Conservation (phyloP, 257 asterid species). For the Solanum corneliomulleri region DNA sequence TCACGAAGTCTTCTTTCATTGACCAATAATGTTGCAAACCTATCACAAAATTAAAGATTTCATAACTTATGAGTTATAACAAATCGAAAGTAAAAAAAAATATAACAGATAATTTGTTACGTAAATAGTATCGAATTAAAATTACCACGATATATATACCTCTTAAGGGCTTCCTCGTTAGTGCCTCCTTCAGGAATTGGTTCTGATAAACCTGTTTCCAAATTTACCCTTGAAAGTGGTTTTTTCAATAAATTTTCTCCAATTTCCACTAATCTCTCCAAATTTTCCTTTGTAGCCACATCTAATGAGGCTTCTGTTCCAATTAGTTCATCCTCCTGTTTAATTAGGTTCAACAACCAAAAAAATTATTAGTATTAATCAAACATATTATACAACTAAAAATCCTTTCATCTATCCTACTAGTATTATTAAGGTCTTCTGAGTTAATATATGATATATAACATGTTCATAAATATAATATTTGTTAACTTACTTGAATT, state of each 20-base stretch:
- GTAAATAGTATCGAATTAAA: background rate
- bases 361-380: background rate
- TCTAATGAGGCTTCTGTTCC: constrained; percentile 34
- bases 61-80: background rate
- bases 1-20: constrained; percentile 22
- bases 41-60: background rate
- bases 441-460: too few species aligned
- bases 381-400: too few species aligned
- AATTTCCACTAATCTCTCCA: constrained; percentile 24
- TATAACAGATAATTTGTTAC: background rate
- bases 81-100: background rate
- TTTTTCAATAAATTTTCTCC: constrained; percentile 24
- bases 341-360: background rate
- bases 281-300: constrained; percentile 31
- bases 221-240: constrained; percentile 29
- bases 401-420: too few species aligned
- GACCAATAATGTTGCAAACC: constrained; percentile 25
- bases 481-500: constrained; percentile 32
- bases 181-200: constrained; percentile 34
- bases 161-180: constrained; percentile 25
- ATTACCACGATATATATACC: constrained; percentile 2
- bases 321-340: constrained; percentile 33
- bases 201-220: constrained; percentile 24
- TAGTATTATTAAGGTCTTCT: too few species aligned
- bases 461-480: background rate